Conservation (phyloP, 805 yeast genomes). For the Ogataea degrootiae region DNA sequence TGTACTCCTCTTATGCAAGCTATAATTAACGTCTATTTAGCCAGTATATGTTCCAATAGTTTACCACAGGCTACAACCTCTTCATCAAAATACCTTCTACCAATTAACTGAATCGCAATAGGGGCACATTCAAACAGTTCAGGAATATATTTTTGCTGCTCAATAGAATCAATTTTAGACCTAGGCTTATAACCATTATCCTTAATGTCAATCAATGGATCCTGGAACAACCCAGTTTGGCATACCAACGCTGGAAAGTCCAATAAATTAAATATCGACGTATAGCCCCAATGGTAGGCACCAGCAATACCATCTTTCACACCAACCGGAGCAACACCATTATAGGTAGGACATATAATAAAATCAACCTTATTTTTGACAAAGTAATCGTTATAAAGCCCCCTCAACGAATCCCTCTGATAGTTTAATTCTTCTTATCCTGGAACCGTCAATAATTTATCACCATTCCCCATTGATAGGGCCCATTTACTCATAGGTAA, state of each 20-base stretch:
- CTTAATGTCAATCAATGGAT: conserved; percentile 44
- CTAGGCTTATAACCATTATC: conserved; percentile 38
- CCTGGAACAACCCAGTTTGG: conserved; percentile 60
- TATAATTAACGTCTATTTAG: too few species aligned
- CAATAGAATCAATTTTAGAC: conserved; percentile 44
- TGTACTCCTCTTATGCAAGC: too few species aligned
- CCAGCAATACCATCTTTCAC: conserved; percentile 37
- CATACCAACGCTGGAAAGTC: conserved; percentile 65
- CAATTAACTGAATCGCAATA: conserved; percentile 47
- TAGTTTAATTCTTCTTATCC: conserved; percentile 54
- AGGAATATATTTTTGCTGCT: conserved; percentile 43
- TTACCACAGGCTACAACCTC: conserved; percentile 42
- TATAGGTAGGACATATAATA: conserved; percentile 62
- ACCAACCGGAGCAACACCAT: conserved; percentile 65
- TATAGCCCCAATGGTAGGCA: conserved; percentile 76
- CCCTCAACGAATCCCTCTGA: conserved; percentile 54
- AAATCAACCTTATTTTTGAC: conserved; percentile 56
- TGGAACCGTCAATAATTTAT: conserved; percentile 38
- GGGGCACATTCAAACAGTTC: conserved; percentile 49
- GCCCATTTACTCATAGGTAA: conserved; percentile 61
- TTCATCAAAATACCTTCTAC: conserved; percentile 53
- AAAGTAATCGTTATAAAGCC: conserved; percentile 50
- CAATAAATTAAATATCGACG: conserved; percentile 65
- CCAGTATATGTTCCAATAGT: conserved; percentile 3
- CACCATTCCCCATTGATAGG: conserved; percentile 55